Evolutionary conservation across 257 asterid species (phyloP).

Genomic region (Marsdenia floribunda): DNA sequence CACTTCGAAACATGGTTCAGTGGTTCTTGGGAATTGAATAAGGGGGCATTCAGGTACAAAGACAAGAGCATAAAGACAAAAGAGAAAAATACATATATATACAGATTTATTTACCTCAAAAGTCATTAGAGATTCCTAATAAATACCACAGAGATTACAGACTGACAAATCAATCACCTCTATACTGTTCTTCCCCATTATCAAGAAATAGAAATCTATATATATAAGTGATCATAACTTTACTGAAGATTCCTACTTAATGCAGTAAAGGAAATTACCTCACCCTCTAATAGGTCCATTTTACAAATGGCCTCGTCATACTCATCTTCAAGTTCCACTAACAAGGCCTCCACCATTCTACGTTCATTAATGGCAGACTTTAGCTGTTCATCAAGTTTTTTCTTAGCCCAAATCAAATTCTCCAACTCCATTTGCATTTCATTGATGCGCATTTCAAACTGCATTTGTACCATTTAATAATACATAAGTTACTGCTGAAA

Average conservation of each 20-base stretch:
- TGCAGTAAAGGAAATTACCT: conserved; percentile 30
- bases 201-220: background rate
- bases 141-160: background rate
- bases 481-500: conserved; percentile 16
- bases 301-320: conserved; percentile 50
- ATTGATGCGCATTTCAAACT: conserved; percentile 54
- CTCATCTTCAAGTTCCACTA: conserved; percentile 61
- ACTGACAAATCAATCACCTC: background rate
- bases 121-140: background rate
- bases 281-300: conserved; percentile 41
- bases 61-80: background rate
- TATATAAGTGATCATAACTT: background rate
- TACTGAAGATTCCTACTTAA: background rate
- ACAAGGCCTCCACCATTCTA: conserved; percentile 30
- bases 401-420: conserved; percentile 36
- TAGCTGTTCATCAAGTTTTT: conserved; percentile 40
- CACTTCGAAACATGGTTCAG: background rate
- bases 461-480: conserved; percentile 22
- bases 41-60: background rate
- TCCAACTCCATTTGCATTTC: conserved; percentile 46
- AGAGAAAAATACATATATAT: background rate
- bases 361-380: conserved; percentile 33
- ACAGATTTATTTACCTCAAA: background rate
- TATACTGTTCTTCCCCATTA: background rate
- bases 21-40: background rate